Evolutionary conservation across 768 basidiomycete genomes (phyloP).

Genomic region (Agrocybe pediades): DNA sequence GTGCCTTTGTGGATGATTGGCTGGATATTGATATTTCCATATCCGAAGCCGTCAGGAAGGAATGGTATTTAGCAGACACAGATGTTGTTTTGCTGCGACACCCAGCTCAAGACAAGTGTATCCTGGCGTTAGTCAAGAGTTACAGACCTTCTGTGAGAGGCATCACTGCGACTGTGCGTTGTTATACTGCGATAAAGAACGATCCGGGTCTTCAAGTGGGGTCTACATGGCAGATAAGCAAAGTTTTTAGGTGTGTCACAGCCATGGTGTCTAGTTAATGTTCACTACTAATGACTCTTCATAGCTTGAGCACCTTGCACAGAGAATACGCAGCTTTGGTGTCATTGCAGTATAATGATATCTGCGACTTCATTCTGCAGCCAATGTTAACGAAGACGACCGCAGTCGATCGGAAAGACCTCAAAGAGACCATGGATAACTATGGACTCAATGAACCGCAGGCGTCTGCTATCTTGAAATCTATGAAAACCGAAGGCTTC

Average conservation of each 20-base stretch:
- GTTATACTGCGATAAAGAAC: slow-evolving; percentile 37
- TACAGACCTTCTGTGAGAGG: slow-evolving; percentile 40
- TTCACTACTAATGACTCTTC: slow-evolving; percentile 3
- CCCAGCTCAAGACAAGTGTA: slow-evolving; percentile 47
- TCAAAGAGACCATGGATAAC: slow-evolving; percentile 65
- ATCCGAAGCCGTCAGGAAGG: slow-evolving; percentile 56
- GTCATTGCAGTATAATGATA: slow-evolving; percentile 82
- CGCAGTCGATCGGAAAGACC: slow-evolving; percentile 46
- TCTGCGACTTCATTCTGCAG: slow-evolving; percentile 66
- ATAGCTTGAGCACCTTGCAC: slow-evolving; percentile 85
- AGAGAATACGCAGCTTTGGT: slow-evolving; percentile 91
- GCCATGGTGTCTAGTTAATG: neutral
- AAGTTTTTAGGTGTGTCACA: slow-evolving; percentile 73
- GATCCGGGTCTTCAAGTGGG: slow-evolving; percentile 68
- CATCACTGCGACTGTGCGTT: slow-evolving; percentile 62
- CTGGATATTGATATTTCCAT: slow-evolving; percentile 76
- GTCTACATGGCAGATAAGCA: slow-evolving; percentile 73
- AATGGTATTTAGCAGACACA: slow-evolving; percentile 78
- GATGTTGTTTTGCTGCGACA: slow-evolving; percentile 84
- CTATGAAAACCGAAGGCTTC: slow-evolving; percentile 76
- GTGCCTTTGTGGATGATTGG: slow-evolving; percentile 80
- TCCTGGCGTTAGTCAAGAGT: slow-evolving; percentile 67
- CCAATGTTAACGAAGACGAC: slow-evolving; percentile 58
- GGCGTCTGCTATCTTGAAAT: slow-evolving; percentile 81
- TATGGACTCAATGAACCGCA: slow-evolving; percentile 92